Evolutionary conservation across 2,329 filamentous ascomycete genomes (phyloP), one percentile per base, ranked within the genome.

Genomic region (Fusarium pilosicola): DNA sequence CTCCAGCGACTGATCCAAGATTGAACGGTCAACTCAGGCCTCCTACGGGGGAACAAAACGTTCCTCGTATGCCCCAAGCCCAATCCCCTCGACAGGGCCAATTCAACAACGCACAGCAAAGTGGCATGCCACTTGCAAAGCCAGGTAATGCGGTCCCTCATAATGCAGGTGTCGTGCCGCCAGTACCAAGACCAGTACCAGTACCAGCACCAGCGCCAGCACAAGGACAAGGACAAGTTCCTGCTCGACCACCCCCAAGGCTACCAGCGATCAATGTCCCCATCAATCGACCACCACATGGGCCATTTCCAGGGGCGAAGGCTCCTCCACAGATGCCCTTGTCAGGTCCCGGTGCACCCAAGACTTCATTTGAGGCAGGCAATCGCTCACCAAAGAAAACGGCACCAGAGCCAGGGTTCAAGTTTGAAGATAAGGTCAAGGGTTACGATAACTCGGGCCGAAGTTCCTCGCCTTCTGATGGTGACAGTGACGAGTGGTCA

Each of bases 401-500:
- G 34, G 42, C 51, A 18, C 38, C 45, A n/a, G 66, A 63, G 30
- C 52, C 72, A 17, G 42, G 52, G 4, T 28, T 41, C 22, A 46
- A 26, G 22, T 45, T 26, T 49, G 59, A 57, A 45, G 28, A 52
- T 12, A 49, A 54, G 10, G 39, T 24, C 45, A 61, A 70, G 44
- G 26, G 24, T 20, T 54, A 64, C 49, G 36, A 49, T 42, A 46
- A n/a, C 30, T 68, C 72, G 22, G 65, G 68, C 34, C 60, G 52
- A 24, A 75, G 65, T n/a, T 73, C 68, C 26, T 56, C 39, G 24
- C 30, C 20, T 39, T 74, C 71, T 8, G 61, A 74, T 12, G 56
- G 63, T 24, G 54, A 52, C 6, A 22, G 36, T 24, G 54, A 58
- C 10, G n/a, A 26, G 17, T 70, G 52, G 52, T 74, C 72, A 20